phyloP scores from a whole-genome alignment of 352 stramenopile genomes.

The Globisporangium cederbergense region DNA sequence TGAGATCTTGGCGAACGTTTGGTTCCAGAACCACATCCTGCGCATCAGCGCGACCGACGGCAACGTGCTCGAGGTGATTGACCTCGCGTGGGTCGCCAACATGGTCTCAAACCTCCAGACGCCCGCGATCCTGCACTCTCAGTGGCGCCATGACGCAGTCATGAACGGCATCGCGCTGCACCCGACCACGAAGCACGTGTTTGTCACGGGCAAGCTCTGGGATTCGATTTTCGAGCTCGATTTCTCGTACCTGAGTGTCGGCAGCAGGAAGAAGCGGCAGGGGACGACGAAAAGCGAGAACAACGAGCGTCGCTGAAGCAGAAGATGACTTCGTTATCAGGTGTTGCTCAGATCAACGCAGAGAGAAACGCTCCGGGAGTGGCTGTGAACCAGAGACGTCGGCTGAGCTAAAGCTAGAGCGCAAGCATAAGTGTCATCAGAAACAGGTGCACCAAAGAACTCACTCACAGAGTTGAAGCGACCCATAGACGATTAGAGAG shows the following conservation, averaged over 20 bases:
- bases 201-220: constrained; percentile 81
- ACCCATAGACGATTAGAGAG: background rate
- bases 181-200: constrained; percentile 52
- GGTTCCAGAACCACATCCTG: constrained; percentile 73
- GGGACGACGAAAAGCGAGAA: background rate
- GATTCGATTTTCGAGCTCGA: constrained; percentile 83
- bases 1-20: constrained; percentile 86
- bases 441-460: background rate
- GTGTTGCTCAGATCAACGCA: background rate
- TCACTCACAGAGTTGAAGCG: background rate
- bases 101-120: constrained; percentile 60
- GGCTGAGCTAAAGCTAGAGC: background rate
- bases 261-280: constrained; percentile 5
- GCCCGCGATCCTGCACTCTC: constrained; percentile 38
- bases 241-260: constrained; percentile 43
- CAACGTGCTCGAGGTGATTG: constrained; percentile 61
- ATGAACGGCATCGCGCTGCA: constrained; percentile 90
- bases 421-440: background rate
- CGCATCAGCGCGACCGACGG: constrained; percentile 74
- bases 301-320: background rate
- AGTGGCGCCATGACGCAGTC: constrained; percentile 56
- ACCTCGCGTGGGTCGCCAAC: constrained; percentile 58
- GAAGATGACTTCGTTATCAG: background rate
- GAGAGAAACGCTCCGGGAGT: background rate
- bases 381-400: background rate